These are phyloP conservation scores for Leccinum uliginosum DNA, from an alignment of 768 basidiomycete genomes.

Conservation along the genomic window DNA sequence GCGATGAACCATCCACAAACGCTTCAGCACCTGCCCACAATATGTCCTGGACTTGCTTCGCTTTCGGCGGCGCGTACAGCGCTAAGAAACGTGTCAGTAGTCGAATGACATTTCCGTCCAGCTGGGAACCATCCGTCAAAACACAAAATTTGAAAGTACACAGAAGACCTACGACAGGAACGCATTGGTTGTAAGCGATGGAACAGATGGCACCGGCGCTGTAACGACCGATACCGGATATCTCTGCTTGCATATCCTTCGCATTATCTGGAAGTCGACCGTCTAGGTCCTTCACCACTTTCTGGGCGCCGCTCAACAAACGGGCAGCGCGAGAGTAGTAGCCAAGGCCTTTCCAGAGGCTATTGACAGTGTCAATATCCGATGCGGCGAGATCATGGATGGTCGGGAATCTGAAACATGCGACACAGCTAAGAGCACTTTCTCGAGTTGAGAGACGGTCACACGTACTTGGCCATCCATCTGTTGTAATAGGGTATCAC, in stretches of 20 bases:
- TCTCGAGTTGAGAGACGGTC: not conserved
- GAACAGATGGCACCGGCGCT: conserved; percentile 83
- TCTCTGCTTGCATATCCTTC: conserved; percentile 72
- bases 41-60: conserved; percentile 69
- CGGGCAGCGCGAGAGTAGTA: conserved; percentile 87
- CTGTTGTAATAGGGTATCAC: conserved; percentile 91
- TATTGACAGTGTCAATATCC: conserved; percentile 80
- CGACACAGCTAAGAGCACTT: not conserved
- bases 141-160: not conserved
- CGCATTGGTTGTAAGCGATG: conserved; percentile 82
- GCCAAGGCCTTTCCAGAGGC: conserved; percentile 87
- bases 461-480: conserved; percentile 76
- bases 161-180: conserved; percentile 66
- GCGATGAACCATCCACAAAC: conserved; percentile 53
- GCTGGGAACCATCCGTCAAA: conserved; percentile 36
- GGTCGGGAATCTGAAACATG: conserved; percentile 65
- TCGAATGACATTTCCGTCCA: conserved; percentile 89
- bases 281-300: conserved; percentile 57
- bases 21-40: conserved; percentile 77
- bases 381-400: conserved; percentile 68
- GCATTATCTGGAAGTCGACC: conserved; percentile 80
- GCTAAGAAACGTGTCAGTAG: conserved; percentile 82
- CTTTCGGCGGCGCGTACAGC: conserved; percentile 76
- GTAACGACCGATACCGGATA: conserved; percentile 87
- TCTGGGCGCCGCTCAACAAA: conserved; percentile 79